phyloP scores from a whole-genome alignment of 2,329 filamentous ascomycete genomes.

The Pseudogymnoascus sp. region DNA sequence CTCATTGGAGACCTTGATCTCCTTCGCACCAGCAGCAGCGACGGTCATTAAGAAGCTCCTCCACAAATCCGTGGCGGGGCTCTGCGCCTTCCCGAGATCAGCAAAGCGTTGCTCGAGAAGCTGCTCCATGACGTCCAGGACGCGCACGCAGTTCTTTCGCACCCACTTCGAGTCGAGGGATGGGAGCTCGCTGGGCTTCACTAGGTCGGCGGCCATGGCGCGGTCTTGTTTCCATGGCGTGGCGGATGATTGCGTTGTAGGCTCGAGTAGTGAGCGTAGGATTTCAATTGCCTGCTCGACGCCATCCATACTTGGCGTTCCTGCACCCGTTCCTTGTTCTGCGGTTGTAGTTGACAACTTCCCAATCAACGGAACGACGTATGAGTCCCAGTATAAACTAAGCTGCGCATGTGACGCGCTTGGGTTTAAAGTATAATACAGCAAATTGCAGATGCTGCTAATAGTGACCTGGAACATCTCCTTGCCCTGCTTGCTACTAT shows the following conservation, averaged over 20 bases:
- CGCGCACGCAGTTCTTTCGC: slow-evolving; percentile 57
- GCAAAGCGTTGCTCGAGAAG: slow-evolving; percentile 55
- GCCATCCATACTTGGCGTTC: not conserved
- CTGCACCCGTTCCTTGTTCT: slow-evolving; percentile 22
- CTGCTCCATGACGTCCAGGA: slow-evolving; percentile 56
- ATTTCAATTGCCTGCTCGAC: slow-evolving; percentile 53
- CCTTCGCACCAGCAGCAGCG: slow-evolving; percentile 65
- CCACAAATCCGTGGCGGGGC: slow-evolving; percentile 50
- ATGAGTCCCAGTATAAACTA: slow-evolving; percentile 71
- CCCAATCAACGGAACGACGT: slow-evolving; percentile 57
- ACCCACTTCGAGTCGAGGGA: slow-evolving; percentile 82
- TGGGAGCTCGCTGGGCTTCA: slow-evolving; percentile 65
- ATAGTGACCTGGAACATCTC: slow-evolving; percentile 52
- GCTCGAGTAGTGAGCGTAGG: slow-evolving; percentile 65
- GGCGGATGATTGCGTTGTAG: slow-evolving; percentile 26
- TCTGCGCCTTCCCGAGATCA: slow-evolving; percentile 54
- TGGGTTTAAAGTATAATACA: slow-evolving; percentile 77
- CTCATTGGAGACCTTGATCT: slow-evolving; percentile 81
- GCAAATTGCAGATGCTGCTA: slow-evolving; percentile 68
- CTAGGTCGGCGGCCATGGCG: slow-evolving; percentile 51
- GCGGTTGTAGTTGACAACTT: slow-evolving; percentile 38
- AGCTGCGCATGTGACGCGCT: slow-evolving; percentile 56
- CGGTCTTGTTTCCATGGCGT: slow-evolving; percentile 68
- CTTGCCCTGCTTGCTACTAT: slow-evolving; percentile 48
- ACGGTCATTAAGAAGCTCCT: slow-evolving; percentile 53